Conservation (phyloP, 352 stramenopile genomes). For the Pythium brachiatum region DNA sequence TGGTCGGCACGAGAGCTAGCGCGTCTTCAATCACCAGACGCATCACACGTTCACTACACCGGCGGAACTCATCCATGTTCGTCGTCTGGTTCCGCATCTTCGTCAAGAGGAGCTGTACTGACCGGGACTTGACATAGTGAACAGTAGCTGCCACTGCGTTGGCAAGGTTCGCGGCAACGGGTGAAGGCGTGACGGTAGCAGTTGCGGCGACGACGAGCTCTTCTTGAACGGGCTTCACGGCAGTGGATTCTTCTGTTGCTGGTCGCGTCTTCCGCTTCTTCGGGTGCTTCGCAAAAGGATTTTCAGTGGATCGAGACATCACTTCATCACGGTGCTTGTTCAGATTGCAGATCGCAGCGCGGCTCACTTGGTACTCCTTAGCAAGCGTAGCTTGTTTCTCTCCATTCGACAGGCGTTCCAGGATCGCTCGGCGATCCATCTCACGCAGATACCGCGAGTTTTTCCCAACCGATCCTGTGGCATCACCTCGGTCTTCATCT, state of each 20-base stretch:
- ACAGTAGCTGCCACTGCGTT: background rate
- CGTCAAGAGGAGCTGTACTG: conserved; percentile 17
- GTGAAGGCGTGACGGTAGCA: background rate
- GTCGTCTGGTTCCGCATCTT: conserved; percentile 10
- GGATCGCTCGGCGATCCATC: conserved; percentile 56
- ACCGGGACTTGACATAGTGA: conserved; percentile 13
- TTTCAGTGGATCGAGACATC: conserved; percentile 39
- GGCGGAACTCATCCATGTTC: conserved; percentile 28
- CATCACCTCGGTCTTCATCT: conserved; percentile 3
- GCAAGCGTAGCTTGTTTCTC: conserved; percentile 63
- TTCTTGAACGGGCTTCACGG: background rate
- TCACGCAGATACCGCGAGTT: conserved; percentile 58
- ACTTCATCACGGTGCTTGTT: conserved; percentile 58
- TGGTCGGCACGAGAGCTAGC: conserved; percentile 17
- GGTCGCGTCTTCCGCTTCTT: conserved; percentile 35
- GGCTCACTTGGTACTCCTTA: conserved; percentile 62
- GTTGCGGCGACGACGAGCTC: background rate
- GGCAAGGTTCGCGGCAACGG: background rate
- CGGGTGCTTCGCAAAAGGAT: conserved; percentile 55
- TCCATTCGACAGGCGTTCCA: conserved; percentile 45
- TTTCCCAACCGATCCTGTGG: conserved; percentile 19
- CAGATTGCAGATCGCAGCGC: conserved; percentile 59
- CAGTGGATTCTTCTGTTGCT: background rate
- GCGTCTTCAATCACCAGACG: conserved; percentile 48
- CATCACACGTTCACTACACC: conserved; percentile 41